Conservation (phyloP, 2,329 filamentous ascomycete species). For the Penicillium sp. region DNA sequence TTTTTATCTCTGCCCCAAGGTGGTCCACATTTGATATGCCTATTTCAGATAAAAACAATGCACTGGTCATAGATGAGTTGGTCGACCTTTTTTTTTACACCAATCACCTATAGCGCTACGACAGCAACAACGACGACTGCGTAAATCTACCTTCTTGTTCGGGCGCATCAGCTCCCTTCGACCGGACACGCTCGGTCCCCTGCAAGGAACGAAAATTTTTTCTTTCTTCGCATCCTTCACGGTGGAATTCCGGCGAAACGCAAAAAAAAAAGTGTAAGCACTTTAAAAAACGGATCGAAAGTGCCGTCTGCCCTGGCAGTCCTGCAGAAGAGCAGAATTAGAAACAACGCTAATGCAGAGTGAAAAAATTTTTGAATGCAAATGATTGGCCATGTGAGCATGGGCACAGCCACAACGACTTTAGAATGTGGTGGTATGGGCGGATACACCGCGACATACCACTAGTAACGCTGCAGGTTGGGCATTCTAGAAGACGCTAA, state of each 20-base stretch:
- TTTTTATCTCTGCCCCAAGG: neutral
- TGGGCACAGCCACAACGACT: constrained; percentile 24
- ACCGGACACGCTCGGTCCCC: constrained; percentile 5
- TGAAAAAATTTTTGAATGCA: constrained; percentile 20
- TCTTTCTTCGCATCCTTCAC: constrained; percentile 13
- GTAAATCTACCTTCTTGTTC: constrained; percentile 4
- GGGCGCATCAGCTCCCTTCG: constrained; percentile 8
- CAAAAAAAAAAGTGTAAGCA: constrained; percentile 22
- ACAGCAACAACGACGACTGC: neutral
- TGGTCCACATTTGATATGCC: constrained; percentile 13
- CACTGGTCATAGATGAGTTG: neutral
- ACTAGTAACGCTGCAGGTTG: constrained; percentile 2
- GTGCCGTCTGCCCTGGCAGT: constrained; percentile 12
- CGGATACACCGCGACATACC: constrained; percentile 8
- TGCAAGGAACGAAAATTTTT: constrained; percentile 23
- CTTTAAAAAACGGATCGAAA: constrained; percentile 18
- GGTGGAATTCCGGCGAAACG: constrained; percentile 8
- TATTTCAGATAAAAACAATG: constrained; percentile 10
- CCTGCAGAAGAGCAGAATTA: constrained; percentile 24
- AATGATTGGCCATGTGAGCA: constrained; percentile 21
- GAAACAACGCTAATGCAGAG: constrained; percentile 30
- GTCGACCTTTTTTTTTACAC: neutral
- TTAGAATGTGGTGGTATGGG: constrained; percentile 10
- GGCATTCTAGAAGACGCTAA: constrained; percentile 9
- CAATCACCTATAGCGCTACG: neutral